Evolutionary conservation across 1,139 yeast species (phyloP).

Genomic region (Magnusiomyces magnusii): DNA sequence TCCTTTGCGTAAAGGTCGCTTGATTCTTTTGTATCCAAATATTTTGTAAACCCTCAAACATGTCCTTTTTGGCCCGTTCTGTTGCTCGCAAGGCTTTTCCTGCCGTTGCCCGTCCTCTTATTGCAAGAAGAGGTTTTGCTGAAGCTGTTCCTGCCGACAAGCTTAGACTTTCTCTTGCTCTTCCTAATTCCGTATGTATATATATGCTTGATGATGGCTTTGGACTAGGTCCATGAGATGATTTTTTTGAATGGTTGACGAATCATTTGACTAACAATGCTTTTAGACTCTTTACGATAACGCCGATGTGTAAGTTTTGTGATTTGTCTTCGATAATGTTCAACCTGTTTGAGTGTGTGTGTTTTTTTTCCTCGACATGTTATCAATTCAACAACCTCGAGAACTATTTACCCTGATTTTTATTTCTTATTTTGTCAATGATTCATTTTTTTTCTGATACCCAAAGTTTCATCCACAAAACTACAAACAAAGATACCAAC

Average conservation of each 20-base stretch:
- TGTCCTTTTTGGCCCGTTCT: slow-evolving; percentile 23
- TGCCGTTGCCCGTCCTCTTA: slow-evolving; percentile 46
- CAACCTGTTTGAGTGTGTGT: too few relatives aligned
- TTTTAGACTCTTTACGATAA: slow-evolving; percentile 36
- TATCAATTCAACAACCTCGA: too few relatives aligned
- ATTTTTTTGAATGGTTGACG: not conserved
- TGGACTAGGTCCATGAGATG: not conserved
- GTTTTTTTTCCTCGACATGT: too few relatives aligned
- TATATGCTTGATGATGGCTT: not conserved
- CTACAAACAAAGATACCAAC: too few relatives aligned
- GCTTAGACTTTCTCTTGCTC: slow-evolving; percentile 81
- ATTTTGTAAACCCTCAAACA: slow-evolving; percentile 9
- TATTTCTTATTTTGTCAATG: not conserved
- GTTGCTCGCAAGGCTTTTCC: slow-evolving; percentile 22
- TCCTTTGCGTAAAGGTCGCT: too few relatives aligned
- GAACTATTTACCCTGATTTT: not conserved
- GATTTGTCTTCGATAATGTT: not conserved
- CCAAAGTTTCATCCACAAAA: not conserved
- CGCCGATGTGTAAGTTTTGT: slow-evolving; percentile 38
- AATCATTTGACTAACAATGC: not conserved
- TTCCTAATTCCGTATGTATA: slow-evolving; percentile 33
- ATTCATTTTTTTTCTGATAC: not conserved
- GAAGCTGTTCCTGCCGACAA: slow-evolving; percentile 77
- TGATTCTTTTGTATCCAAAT: slow-evolving; percentile 7
- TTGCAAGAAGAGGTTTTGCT: slow-evolving; percentile 78